Base-by-base conservation (phyloP, 169 alveolate genomes). In the Perkinsus olseni region DNA sequence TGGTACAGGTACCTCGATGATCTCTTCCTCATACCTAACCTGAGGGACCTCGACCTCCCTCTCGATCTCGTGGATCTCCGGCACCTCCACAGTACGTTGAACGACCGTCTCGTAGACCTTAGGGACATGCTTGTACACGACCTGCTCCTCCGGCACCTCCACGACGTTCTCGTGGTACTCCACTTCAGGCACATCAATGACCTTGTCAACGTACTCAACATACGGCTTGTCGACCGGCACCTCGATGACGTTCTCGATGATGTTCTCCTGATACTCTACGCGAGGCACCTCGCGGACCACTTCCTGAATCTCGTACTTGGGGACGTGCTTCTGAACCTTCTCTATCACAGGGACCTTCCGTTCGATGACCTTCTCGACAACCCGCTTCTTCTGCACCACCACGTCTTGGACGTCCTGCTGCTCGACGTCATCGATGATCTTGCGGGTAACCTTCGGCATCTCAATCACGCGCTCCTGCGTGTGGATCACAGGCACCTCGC, bases 341-440 rank as follows among this genome's bases (percentile, higher is more conserved):
- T 96, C 92, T 8, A 96, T 95, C 48, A 96, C 95, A 38, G 98
- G 98, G 39, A 95, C 96, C 31, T 96, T 96, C 48, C 95, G 96
- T 48, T 96, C 98, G 39, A 96, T 97, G 92, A 93, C 93, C 94
- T 95, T 96, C 95, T 96, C 97, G 91, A 96, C 98, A 36, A 94
- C 82, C 82, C 82, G 1, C 82, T 62, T 62, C 34, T 28, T 13
- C 82, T 62, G 13, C 37, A 62, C 82, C 82, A 62, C 82, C 82
- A 62, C 82, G 31, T 62, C 82, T 24, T 62, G 82, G 36, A 24
- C 31, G 34, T 62, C 82, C 34, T 62, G 82, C 31, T 62, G 82
- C 31, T 62, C 82, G 31, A 62, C 34, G 17, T 62, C 82, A 62
- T 62, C 82, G 34, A 62, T 28, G 82, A 62, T 62, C 82, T 24